Evolutionary conservation across 1,284 basidiomycete genomes (phyloP).

Genomic region (Agroathelia rolfsii): DNA sequence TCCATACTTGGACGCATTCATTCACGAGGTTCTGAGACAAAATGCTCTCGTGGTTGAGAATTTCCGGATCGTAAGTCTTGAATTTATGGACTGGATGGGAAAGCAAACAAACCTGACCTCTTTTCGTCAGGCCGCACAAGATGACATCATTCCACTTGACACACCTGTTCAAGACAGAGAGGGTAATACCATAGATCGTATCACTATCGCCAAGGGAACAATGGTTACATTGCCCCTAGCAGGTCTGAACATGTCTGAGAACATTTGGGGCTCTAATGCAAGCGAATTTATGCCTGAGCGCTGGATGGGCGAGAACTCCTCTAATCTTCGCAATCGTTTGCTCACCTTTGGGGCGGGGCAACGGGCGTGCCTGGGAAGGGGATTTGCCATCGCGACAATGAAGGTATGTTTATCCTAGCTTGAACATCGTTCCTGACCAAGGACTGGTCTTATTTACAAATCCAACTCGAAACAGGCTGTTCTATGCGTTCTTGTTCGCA

Average conservation of each 20-base stretch:
- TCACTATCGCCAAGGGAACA: constrained; percentile 37
- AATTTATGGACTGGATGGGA: too few species aligned
- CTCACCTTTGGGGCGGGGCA: constrained; percentile 32
- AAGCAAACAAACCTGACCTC: constrained; percentile 10
- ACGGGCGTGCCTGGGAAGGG: constrained; percentile 30
- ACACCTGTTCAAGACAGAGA: constrained; percentile 27
- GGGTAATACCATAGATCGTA: constrained; percentile 27
- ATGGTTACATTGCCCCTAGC: constrained; percentile 28
- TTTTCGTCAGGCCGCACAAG: constrained; percentile 31
- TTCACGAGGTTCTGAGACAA: constrained; percentile 18
- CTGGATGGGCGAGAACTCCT: constrained; percentile 24
- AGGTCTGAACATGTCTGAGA: constrained; percentile 35
- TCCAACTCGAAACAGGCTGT: constrained; percentile 30
- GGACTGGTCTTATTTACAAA: neutral
- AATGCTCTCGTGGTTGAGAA: constrained; percentile 22
- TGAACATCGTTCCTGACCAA: neutral
- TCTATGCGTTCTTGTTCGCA: constrained; percentile 32
- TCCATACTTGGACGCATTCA: constrained; percentile 19
- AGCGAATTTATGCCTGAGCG: constrained; percentile 30
- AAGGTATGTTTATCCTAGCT: constrained; percentile 35
- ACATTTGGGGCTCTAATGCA: constrained; percentile 35
- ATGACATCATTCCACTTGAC: constrained; percentile 44
- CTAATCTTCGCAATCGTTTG: constrained; percentile 25
- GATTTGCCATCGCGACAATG: constrained; percentile 32
- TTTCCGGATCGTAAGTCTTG: constrained; percentile 28